Percentiles rank a stretch among this genome's conserved stretches.
Evolutionary conservation across 2,329 filamentous ascomycete species (phyloP).

Genomic region (Penicillium paneum): DNA sequence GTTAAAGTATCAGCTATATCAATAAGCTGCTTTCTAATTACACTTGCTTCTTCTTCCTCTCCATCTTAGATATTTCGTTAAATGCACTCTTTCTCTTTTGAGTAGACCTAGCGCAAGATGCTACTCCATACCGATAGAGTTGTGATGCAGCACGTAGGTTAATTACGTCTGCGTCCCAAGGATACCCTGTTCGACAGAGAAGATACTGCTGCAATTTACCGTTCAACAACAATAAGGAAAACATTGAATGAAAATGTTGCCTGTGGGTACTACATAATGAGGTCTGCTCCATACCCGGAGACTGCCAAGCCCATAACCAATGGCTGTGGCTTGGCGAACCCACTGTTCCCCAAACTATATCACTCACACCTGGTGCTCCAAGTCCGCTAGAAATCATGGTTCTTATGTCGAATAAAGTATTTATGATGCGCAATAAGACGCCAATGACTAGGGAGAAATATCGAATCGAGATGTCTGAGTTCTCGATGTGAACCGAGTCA

Average conservation of each 20-base stretch:
- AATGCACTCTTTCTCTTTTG: too few relatives aligned
- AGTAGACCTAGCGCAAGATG: too few relatives aligned
- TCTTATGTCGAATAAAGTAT: not conserved
- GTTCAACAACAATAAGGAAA: too few relatives aligned
- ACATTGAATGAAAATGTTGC: too few relatives aligned
- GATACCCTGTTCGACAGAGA: constrained; percentile 25
- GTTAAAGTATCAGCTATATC: too few relatives aligned
- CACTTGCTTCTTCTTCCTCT: too few relatives aligned
- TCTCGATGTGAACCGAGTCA: not conserved
- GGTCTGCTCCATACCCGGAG: not conserved
- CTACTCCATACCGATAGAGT: constrained; percentile 30
- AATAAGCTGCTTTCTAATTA: too few relatives aligned
- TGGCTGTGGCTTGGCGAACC: too few relatives aligned
- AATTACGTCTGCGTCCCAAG: constrained; percentile 29
- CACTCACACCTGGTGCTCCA: too few relatives aligned
- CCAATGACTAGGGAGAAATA: not conserved
- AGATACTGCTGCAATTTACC: constrained; percentile 25
- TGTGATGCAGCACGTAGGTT: constrained; percentile 28
- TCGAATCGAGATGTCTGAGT: not conserved
- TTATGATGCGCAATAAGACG: not conserved
- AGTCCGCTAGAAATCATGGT: not conserved
- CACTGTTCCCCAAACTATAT: too few relatives aligned
- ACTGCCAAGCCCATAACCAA: not conserved
- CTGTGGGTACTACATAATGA: too few relatives aligned
- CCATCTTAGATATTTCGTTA: too few relatives aligned